Conservation (phyloP, 2,329 filamentous ascomycete species). For the Ophiostoma himal-ulmi region DNA sequence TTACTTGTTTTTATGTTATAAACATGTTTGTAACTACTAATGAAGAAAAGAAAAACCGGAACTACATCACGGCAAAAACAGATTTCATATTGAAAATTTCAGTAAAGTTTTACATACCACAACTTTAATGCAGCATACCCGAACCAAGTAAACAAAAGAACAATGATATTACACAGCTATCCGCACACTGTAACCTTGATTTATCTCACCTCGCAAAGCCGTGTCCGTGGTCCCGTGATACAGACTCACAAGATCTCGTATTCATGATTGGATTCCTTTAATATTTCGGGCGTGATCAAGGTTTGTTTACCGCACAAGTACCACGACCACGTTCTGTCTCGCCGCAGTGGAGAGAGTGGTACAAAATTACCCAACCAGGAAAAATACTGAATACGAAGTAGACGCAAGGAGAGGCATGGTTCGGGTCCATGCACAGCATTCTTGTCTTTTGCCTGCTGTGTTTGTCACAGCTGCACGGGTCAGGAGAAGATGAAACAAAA, state of each 20-base stretch:
- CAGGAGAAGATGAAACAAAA: not conserved
- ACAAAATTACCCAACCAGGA: not conserved
- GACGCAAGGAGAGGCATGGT: not conserved
- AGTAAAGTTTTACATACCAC: too few species aligned
- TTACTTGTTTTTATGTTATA: not conserved
- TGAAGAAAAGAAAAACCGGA: not conserved
- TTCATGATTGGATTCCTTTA: not conserved
- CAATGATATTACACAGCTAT: not conserved
- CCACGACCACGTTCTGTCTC: not conserved
- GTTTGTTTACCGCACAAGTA: slow-evolving; percentile 6
- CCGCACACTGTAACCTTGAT: not conserved
- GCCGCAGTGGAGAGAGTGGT: not conserved
- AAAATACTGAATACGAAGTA: not conserved
- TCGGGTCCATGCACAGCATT: not conserved
- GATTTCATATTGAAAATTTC: too few species aligned
- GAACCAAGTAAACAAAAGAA: too few species aligned
- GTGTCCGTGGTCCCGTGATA: not conserved
- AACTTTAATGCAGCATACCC: too few species aligned
- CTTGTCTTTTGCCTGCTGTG: not conserved
- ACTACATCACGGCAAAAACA: too few species aligned
- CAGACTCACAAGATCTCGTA: slow-evolving; percentile 4
- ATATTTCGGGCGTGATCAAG: not conserved
- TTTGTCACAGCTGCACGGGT: not conserved
- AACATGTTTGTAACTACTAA: not conserved
- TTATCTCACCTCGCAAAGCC: not conserved